These are phyloP conservation scores for Vicia villosa DNA, from an alignment of 306 rosid genomes.

Conservation along the genomic window DNA sequence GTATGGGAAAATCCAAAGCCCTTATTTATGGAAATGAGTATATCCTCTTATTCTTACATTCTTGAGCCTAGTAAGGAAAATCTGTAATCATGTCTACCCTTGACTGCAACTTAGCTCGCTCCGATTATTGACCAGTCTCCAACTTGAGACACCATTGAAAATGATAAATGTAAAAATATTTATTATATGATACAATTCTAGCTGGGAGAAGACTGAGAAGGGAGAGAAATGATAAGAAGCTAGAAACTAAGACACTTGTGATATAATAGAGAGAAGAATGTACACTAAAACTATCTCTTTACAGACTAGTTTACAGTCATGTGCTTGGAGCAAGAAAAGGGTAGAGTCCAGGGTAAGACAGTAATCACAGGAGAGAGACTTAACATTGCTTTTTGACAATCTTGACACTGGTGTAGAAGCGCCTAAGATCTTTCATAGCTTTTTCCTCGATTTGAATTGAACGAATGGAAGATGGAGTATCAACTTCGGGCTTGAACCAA, in stretches of 20 bases:
- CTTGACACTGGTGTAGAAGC: constrained; percentile 86
- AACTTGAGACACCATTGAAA: constrained; percentile 35
- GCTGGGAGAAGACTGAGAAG: constrained; percentile 20
- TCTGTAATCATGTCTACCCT: constrained; percentile 29
- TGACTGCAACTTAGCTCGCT: constrained; percentile 20
- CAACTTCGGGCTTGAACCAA: constrained; percentile 91
- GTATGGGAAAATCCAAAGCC: constrained; percentile 26
- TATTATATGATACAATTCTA: constrained; percentile 37
- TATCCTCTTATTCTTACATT: constrained; percentile 40
- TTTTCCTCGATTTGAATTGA: constrained; percentile 94
- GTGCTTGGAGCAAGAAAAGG: constrained; percentile 27
- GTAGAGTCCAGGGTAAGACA: constrained; percentile 12
- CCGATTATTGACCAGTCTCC: constrained; percentile 41
- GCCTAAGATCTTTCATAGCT: constrained; percentile 98
- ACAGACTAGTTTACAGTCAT: constrained; percentile 48
- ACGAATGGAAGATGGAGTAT: constrained; percentile 82
- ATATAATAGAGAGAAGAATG: constrained; percentile 23
- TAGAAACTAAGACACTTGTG: too few species aligned
- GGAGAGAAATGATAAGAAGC: neutral
- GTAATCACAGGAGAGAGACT: neutral
- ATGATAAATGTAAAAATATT: constrained; percentile 21
- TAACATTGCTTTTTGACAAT: constrained; percentile 63
- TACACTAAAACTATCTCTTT: constrained; percentile 53
- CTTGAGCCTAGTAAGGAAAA: constrained; percentile 28
- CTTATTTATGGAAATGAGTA: constrained; percentile 33